Evolutionary conservation across 2,329 filamentous ascomycete species (phyloP).

Genomic region (Sporothrix pallida): DNA sequence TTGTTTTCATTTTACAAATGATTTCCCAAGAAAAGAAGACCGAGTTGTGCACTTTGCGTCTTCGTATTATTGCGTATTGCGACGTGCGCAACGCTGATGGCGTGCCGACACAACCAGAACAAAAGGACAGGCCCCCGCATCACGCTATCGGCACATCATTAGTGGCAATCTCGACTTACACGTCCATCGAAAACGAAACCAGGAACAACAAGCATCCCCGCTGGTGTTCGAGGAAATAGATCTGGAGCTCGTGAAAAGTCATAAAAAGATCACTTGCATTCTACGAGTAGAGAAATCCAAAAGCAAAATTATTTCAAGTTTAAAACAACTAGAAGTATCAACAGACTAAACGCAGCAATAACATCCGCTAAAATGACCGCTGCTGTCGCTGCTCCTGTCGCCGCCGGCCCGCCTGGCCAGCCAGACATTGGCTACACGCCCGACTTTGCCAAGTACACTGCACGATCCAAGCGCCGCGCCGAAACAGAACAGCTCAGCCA

Average conservation of each 20-base stretch:
- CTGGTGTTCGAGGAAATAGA: too few species aligned
- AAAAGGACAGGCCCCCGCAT: conserved; percentile 9
- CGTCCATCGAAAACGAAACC: neutral
- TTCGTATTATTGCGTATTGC: conserved; percentile 1
- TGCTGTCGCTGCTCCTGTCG: neutral
- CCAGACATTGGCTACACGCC: conserved; percentile 66
- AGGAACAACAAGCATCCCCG: neutral
- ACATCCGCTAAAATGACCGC: conserved; percentile 21
- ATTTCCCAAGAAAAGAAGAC: neutral
- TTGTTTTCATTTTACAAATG: neutral
- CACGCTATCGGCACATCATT: conserved; percentile 6
- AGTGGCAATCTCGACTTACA: neutral
- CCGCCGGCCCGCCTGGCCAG: conserved; percentile 53
- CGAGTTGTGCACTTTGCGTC: neutral
- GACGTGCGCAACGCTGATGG: neutral
- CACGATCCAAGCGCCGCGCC: conserved; percentile 53
- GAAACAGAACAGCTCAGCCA: conserved; percentile 49
- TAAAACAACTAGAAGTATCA: too few species aligned
- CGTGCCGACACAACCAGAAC: neutral
- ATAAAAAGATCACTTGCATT: too few species aligned
- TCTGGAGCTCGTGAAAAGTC: too few species aligned
- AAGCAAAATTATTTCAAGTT: too few species aligned
- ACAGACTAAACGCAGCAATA: too few species aligned
- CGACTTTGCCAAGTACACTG: conserved; percentile 58
- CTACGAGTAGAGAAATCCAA: too few species aligned